Base-by-base conservation (phyloP, 345 rosid species). In the Cardiospermum halicacabum region DNA sequence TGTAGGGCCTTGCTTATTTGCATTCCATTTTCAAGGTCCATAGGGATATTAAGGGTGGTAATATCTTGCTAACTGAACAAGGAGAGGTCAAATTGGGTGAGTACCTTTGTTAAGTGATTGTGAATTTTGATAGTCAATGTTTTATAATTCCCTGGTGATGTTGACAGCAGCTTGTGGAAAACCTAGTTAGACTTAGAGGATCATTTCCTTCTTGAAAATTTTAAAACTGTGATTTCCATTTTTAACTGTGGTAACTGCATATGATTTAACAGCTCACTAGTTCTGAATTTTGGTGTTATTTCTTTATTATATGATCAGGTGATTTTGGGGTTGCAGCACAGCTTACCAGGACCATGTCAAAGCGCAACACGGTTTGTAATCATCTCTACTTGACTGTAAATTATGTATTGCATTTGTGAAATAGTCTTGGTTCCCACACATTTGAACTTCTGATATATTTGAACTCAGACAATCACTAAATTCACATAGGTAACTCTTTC, bases 261-360 rank as follows among this genome's bases (percentile, higher is more conserved):
- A 50, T 57, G 3, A 45, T 48, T 3, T 34, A 39, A 45, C 18
- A 11, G 18, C 53, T 30, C 53, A 57, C 56, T 63, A 21, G 47
- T 47, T 62, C 39, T 37, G 27, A 55, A 66, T n/a, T 62, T 47
- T 55, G 47, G 8, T 61, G n/a, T 31, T 54, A 6, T 54, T 47
- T 50, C 27, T 27, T 65, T 56, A 31, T 49, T 39, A 48, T 55
- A 31, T 51, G 78, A 75, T 53, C 87, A 94, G 99, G 97, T 76
- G 99, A 94, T 79, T 94, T 94, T 85, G 99, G 99, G 66, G 99
- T 94, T 75, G 99, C 99, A 13, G 97, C 97, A 8, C 99, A 94
- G 70, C 96, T 94, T 70, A 94, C 99, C 5, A 82, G 99, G 75
- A 94, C 99, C 68, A 94, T 94, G 99, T 94, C 99, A 28, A 94